Evolutionary conservation across 1,284 basidiomycete species (phyloP), one percentile per base, ranked within the genome.

Genomic region (Microstroma glucosiphilum): DNA sequence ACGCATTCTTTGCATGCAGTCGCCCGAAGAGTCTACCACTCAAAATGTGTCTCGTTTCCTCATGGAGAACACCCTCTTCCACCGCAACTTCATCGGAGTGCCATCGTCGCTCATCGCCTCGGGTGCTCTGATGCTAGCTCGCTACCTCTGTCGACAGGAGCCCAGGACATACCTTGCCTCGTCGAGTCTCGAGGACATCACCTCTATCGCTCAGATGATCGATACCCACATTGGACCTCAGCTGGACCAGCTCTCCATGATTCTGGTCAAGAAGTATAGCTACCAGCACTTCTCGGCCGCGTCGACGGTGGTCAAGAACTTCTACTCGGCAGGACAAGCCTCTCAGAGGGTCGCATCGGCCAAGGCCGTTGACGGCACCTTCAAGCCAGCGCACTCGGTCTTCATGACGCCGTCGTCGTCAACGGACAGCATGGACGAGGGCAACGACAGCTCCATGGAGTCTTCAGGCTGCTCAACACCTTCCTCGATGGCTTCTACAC

Each of bases 61-160:
- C 74, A 96, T 98, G 91, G 96, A 98, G 82, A 89, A 94, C 72
- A 96, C 93, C 46, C 85, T 98, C 57, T 98, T 96, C 84, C 90
- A 96, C 81, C 88, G 91, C 68, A 92, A 96, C 79, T 98, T 96
- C 80, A 85, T 96, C 80, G 87, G 88, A 71, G 88, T 88, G 74
- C 83, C 87, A 17, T 88, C 94, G 0, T 94, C 91, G 0, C 84
- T 89, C 40, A 88, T 97, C 72, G 93, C 96, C 21, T 83, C 87
- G 23, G 96, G 90, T 58, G 86, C 92, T 17, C 83, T 98, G 68
- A 88, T 91, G 13, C 85, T 98, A 41, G 90, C 94, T 2, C 88
- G 92, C 51, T 90, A 86, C 82, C 86, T 96, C 59, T 90, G 60
- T 57, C 0, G 66, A 63, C 21, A 42, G 57, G 17, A 23, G 7